Conservation (phyloP, 257 asterid genomes). For the Primulina huaijiensis region DNA sequence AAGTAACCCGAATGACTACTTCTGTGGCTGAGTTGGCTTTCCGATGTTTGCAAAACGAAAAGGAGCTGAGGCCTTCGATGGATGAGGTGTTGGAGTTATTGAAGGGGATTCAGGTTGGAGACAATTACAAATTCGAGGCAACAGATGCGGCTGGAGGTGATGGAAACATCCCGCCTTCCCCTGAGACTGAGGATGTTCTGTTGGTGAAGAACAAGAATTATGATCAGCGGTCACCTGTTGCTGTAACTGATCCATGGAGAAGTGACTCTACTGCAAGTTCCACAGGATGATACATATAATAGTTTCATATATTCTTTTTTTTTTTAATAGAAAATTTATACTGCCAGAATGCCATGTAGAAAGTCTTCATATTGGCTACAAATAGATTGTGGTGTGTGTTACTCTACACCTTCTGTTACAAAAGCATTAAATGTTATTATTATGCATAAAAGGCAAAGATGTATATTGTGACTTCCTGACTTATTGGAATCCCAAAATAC, state of each 20-base stretch:
- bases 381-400: too few relatives aligned
- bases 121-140: too few relatives aligned
- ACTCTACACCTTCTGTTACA: too few relatives aligned
- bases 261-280: not conserved
- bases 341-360: too few relatives aligned
- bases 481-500: too few relatives aligned
- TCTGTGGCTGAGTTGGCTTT: constrained; percentile 77
- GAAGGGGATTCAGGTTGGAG: constrained; percentile 38
- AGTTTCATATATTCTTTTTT: not conserved
- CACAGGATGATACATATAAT: not conserved
- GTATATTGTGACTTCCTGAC: too few relatives aligned
- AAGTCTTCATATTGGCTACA: too few relatives aligned
- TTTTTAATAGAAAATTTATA: too few relatives aligned
- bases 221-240: not conserved
- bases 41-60: constrained; percentile 60
- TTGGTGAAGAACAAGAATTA: not conserved
- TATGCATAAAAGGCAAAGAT: too few relatives aligned
- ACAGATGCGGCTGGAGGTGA: constrained; percentile 18
- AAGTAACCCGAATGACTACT: constrained; percentile 57
- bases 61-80: constrained; percentile 74
- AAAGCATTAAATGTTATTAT: too few relatives aligned
- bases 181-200: constrained; percentile 3
- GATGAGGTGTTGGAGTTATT: constrained; percentile 49
- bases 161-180: constrained; percentile 26
- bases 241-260: not conserved